Evolutionary conservation across 805 yeast species (phyloP).

Genomic region (Clavispora phyllophila): DNA sequence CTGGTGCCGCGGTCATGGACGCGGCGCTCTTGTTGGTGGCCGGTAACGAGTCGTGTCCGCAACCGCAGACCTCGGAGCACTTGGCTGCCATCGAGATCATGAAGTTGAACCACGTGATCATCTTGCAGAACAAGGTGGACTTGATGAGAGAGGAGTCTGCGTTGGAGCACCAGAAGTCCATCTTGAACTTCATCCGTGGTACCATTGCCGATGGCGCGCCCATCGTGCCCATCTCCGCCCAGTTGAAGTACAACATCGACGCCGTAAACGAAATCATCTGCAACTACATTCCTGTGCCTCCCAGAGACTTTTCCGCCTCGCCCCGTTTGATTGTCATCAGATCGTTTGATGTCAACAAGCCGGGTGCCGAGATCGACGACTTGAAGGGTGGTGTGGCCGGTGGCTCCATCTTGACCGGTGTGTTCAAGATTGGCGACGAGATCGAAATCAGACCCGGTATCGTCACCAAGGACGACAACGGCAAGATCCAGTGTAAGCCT

Average conservation of each 20-base stretch:
- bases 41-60: conserved; percentile 99
- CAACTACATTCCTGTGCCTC: conserved; percentile 91
- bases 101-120: conserved; percentile 95
- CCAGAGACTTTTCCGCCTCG: conserved; percentile 88
- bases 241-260: conserved; percentile 95
- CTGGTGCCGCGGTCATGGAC: conserved; percentile 99
- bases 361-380: conserved; percentile 96
- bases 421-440: conserved; percentile 94
- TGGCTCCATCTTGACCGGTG: conserved; percentile 97
- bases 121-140: conserved; percentile 96
- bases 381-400: conserved; percentile 99
- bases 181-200: conserved; percentile 89
- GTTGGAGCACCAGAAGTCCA: conserved; percentile 89
- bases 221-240: conserved; percentile 97
- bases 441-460: conserved; percentile 99
- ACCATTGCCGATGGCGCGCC: conserved; percentile 99
- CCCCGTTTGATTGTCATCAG: conserved; percentile 96
- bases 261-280: conserved; percentile 97
- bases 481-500: conserved; percentile 90
- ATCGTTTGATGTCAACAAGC: conserved; percentile 97
- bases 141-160: conserved; percentile 97
- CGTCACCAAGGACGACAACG: conserved; percentile 86
- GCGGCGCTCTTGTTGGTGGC: conserved; percentile 95
- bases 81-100: conserved; percentile 98
- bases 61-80: conserved; percentile 99